These are phyloP conservation scores for Malassezia arunalokei DNA, from an alignment of 1,284 basidiomycete species.

Conservation along the genomic window DNA sequence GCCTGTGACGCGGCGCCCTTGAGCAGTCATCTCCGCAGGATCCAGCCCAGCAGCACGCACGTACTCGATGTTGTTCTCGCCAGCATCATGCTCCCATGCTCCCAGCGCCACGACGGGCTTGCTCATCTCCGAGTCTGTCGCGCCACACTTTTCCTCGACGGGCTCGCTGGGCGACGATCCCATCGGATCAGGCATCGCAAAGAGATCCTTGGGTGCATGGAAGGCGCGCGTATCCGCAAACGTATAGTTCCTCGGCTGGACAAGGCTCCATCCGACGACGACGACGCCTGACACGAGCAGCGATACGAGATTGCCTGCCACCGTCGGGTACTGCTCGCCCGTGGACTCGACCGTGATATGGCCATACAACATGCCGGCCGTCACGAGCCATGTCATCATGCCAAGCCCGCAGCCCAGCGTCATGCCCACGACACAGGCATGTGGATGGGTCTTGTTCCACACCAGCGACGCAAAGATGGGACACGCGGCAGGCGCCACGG, in stretches of 20 bases:
- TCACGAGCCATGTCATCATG: slow-evolving; percentile 70
- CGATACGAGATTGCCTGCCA: slow-evolving; percentile 74
- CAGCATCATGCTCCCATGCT: slow-evolving; percentile 1
- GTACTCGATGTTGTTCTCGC: slow-evolving; percentile 12
- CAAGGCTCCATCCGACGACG: slow-evolving; percentile 50
- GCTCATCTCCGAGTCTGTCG: background rate
- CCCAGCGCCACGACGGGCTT: slow-evolving; percentile 9
- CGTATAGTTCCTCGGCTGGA: slow-evolving; percentile 34
- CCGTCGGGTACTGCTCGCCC: slow-evolving; percentile 55
- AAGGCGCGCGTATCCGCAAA: slow-evolving; percentile 36
- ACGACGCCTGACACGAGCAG: slow-evolving; percentile 71
- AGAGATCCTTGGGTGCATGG: slow-evolving; percentile 27
- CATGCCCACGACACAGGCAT: slow-evolving; percentile 54
- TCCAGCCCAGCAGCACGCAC: slow-evolving; percentile 24
- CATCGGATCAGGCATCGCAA: slow-evolving; percentile 14
- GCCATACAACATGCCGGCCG: slow-evolving; percentile 60
- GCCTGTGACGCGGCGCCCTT: slow-evolving; percentile 18
- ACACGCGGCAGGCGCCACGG: slow-evolving; percentile 70
- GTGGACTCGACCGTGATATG: slow-evolving; percentile 59
- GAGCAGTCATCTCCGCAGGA: slow-evolving; percentile 20
- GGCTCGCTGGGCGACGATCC: background rate
- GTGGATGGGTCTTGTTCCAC: slow-evolving; percentile 32
- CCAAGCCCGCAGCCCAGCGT: slow-evolving; percentile 61
- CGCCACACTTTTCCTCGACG: background rate
- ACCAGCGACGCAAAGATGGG: slow-evolving; percentile 65